These are phyloP conservation scores for Pilatotrama ljubarskyi DNA, from an alignment of 768 basidiomycete genomes.

Conservation along the genomic window DNA sequence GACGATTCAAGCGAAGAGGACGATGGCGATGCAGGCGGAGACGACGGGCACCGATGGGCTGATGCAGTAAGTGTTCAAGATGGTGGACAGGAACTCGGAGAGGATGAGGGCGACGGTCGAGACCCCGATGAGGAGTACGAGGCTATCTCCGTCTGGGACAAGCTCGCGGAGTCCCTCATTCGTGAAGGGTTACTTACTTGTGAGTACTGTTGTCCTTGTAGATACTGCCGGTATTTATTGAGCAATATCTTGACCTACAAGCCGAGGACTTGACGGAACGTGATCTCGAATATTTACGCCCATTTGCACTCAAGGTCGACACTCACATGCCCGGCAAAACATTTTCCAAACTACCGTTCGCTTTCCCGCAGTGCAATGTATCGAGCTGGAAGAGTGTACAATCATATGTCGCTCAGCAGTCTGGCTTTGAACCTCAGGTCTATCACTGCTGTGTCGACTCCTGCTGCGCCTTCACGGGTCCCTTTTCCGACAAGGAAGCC, in stretches of 20 bases:
- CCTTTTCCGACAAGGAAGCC: constrained; percentile 23
- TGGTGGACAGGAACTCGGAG: not conserved
- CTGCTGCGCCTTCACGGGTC: constrained; percentile 40
- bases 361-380: constrained; percentile 27
- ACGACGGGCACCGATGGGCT: not conserved
- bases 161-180: not conserved
- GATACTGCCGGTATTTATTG: not conserved
- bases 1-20: not conserved
- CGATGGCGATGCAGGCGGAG: not conserved
- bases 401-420: constrained; percentile 30
- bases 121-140: not conserved
- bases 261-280: not conserved
- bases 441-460: constrained; percentile 47
- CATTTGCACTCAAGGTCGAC: constrained; percentile 34
- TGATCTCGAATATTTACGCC: constrained; percentile 21
- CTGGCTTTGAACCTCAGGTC: constrained; percentile 33
- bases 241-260: too few relatives aligned
- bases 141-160: not conserved
- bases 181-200: not conserved
- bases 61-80: not conserved
- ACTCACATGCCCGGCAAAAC: constrained; percentile 28
- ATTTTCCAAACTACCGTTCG: constrained; percentile 28
- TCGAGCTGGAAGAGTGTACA: constrained; percentile 23
- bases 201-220: not conserved
- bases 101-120: too few relatives aligned